Conservation (phyloP, 1,284 basidiomycete genomes). For the Heimioporus retisporus region DNA sequence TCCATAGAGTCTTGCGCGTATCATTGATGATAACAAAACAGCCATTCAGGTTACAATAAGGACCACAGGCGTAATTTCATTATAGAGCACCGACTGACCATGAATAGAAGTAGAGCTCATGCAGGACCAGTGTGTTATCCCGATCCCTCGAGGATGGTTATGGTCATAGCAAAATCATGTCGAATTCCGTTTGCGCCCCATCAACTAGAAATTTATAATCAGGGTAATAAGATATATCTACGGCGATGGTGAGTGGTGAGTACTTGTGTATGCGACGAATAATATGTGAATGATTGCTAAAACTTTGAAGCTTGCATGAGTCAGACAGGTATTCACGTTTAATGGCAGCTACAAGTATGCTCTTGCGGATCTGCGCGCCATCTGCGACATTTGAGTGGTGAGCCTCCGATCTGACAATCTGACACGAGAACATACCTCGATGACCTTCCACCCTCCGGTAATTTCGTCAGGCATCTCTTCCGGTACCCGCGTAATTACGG, state of each 20-base stretch:
- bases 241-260: slow-evolving; percentile 41
- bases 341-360: slow-evolving; percentile 44
- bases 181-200: background rate
- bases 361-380: slow-evolving; percentile 50
- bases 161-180: background rate
- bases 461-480: slow-evolving; percentile 92
- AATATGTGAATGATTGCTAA: slow-evolving; percentile 16
- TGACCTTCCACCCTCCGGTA: slow-evolving; percentile 98
- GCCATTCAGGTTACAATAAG: too few relatives aligned
- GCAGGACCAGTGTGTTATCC: background rate
- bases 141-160: background rate
- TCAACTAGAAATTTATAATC: slow-evolving; percentile 33
- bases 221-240: slow-evolving; percentile 41
- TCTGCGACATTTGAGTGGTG: slow-evolving; percentile 30
- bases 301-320: slow-evolving; percentile 6
- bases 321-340: slow-evolving; percentile 2
- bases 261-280: slow-evolving; percentile 33
- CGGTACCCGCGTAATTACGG: slow-evolving; percentile 90
- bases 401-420: slow-evolving; percentile 9
- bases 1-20: background rate
- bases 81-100: background rate
- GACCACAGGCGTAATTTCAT: too few relatives aligned
- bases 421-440: slow-evolving; percentile 72
- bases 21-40: background rate
- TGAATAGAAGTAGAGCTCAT: background rate